Conservation (phyloP, 2,329 filamentous ascomycete species). For the Thermothelomyces thermophilus region DNA sequence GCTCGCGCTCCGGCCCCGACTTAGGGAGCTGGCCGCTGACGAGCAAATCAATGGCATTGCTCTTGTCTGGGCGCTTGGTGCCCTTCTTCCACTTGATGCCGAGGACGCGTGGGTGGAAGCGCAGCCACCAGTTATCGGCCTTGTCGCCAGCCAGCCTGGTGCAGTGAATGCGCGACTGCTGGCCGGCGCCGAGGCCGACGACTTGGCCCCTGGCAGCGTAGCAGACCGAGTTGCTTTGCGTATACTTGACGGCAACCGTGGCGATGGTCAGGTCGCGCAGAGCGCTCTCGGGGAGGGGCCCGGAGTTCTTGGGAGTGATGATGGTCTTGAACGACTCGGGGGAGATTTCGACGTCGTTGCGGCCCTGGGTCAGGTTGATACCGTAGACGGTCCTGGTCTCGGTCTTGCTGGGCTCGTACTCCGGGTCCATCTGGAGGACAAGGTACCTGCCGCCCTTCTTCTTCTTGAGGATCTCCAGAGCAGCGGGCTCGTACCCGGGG, state of each 20-base stretch:
- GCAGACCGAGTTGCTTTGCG: slow-evolving; percentile 97
- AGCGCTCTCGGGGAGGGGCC: slow-evolving; percentile 68
- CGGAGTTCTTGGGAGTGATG: slow-evolving; percentile 75
- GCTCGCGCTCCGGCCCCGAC: slow-evolving; percentile 73
- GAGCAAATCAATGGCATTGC: slow-evolving; percentile 93
- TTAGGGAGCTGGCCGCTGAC: slow-evolving; percentile 85
- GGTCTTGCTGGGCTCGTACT: slow-evolving; percentile 71
- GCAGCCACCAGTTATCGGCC: slow-evolving; percentile 99
- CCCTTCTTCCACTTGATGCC: slow-evolving; percentile 95
- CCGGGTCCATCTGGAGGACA: slow-evolving; percentile 86
- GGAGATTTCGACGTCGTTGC: slow-evolving; percentile 83
- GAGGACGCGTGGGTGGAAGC: slow-evolving; percentile 87
- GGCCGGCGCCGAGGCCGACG: slow-evolving; percentile 87
- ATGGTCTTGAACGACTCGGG: slow-evolving; percentile 80
- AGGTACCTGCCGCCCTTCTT: slow-evolving; percentile 99
- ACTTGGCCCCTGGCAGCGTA: slow-evolving; percentile 93
- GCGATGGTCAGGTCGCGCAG: slow-evolving; percentile 87
- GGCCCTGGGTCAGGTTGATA: slow-evolving; percentile 79
- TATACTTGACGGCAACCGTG: slow-evolving; percentile 97
- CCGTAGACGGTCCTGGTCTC: slow-evolving; percentile 89
- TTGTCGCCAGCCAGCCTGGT: slow-evolving; percentile 96
- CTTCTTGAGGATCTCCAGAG: slow-evolving; percentile 86
- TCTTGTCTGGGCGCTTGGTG: slow-evolving; percentile 93
- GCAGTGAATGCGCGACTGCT: slow-evolving; percentile 98
- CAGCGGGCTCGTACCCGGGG: slow-evolving; percentile 75